Conservation (phyloP, 805 yeast species). For the Barnettozyma vustinii region DNA sequence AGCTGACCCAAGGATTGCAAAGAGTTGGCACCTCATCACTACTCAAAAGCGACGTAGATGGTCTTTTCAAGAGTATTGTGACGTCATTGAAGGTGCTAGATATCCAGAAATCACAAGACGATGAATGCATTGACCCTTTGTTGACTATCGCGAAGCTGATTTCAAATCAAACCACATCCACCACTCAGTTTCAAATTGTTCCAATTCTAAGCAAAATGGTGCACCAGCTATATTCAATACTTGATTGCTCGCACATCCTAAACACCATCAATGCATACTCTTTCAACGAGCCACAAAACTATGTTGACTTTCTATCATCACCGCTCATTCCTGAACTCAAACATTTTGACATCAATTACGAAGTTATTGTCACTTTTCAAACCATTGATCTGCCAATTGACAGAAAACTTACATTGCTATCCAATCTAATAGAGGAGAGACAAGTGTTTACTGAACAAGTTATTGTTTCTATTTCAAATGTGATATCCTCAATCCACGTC, state of each 20-base stretch:
- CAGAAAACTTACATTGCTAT: slow-evolving; percentile 3
- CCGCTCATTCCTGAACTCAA: slow-evolving; percentile 6
- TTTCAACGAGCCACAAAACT: neutral
- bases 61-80: slow-evolving; percentile 9
- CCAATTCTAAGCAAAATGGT: slow-evolving; percentile 4
- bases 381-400: neutral
- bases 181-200: neutral
- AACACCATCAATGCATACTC: slow-evolving; percentile 6
- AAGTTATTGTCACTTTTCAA: neutral
- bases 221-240: neutral
- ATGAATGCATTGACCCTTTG: slow-evolving; percentile 2
- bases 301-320: slow-evolving; percentile 5
- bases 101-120: slow-evolving; percentile 1
- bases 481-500: slow-evolving; percentile 8
- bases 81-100: slow-evolving; percentile 6
- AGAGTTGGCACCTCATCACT: neutral
- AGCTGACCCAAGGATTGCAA: neutral
- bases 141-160: slow-evolving; percentile 6
- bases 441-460: neutral
- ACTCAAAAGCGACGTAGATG: neutral
- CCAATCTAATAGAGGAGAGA: neutral
- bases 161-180: neutral
- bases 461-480: slow-evolving; percentile 2
- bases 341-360: slow-evolving; percentile 3
- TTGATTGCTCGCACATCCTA: neutral